Evolutionary conservation across 768 basidiomycete genomes (phyloP), one percentile per base, ranked within the genome.

Genomic region (Exidia glandulosa): DNA sequence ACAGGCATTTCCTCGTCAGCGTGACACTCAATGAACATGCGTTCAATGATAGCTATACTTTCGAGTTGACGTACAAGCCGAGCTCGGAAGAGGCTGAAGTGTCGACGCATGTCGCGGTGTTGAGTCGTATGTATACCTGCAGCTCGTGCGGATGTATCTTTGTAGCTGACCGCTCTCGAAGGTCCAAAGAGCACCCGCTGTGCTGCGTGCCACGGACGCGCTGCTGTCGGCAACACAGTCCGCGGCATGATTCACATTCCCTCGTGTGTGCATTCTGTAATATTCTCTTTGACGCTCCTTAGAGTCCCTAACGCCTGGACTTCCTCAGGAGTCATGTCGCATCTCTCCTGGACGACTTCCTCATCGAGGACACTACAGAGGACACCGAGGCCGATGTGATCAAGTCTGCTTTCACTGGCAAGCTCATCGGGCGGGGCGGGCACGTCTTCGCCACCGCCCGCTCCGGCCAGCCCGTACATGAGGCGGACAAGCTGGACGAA

Each of bases 21-120:
- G 68, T 63, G 57, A 60, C 58, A 32, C 69, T 71, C 45, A 48
- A 52, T 5, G 69, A 71, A 33, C 65, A 70, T n/a, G 66, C 65
- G 1, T 60, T 66, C 37, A 63, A 66, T 27, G 47, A 60, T 9
- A 64, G 70, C 3, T 72, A 70, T 58, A 57, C 62, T 55, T 64
- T 71, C 52, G 60, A 66, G 56, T 60, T 71, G 4, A 56, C 54
- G 56, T 64, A 63, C 58, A 61, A 63, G 59, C 27, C 25, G 25
- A 31, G 25, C 50, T 13, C 50, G 6, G 50, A 54, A 1, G 50
- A 54, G 19, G 6, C 41, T 45, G 10, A 14, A 6, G 41, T 54
- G 25, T 14, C 25, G 25, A 13, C 50, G 6, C 50, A 54, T 27
- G 50, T 54, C 19, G 50, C 27, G 10, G 50, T 54, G 7, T 27